phyloP scores from a whole-genome alignment of 495 filamentous ascomycete genomes.

The Letharia lupina region DNA sequence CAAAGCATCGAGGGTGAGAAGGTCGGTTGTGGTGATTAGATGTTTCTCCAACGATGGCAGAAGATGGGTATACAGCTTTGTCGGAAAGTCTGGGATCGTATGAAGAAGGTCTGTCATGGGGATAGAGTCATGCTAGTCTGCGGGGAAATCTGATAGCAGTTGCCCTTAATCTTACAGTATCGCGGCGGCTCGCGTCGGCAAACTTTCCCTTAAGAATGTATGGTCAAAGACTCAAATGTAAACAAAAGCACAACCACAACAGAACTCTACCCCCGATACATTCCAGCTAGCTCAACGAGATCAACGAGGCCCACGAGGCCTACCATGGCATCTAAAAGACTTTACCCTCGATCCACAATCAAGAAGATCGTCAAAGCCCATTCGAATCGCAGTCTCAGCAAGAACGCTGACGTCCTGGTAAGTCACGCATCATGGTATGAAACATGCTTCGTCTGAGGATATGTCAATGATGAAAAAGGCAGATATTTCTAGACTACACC shows the following conservation, averaged over 20 bases:
- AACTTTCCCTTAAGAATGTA: background rate
- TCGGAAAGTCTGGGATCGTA: constrained; percentile 72
- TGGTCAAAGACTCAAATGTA: background rate
- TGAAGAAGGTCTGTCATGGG: constrained; percentile 81
- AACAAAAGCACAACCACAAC: background rate
- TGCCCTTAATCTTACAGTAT: no score
- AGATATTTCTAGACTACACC: constrained; percentile 87
- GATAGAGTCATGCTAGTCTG: background rate
- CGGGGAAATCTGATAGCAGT: background rate
- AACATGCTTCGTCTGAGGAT: background rate
- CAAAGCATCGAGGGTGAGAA: constrained; percentile 72
- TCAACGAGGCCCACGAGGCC: background rate
- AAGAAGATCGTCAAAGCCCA: constrained; percentile 88
- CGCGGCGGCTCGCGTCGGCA: constrained; percentile 12
- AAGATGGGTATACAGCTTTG: constrained; percentile 59
- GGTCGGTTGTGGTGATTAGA: constrained; percentile 68
- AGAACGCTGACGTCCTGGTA: constrained; percentile 84
- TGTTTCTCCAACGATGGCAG: constrained; percentile 71
- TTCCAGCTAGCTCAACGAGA: background rate
- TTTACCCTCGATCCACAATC: constrained; percentile 76
- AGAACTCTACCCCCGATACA: background rate
- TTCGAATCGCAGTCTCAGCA: constrained; percentile 67
- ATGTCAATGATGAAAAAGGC: background rate
- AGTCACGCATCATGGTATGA: constrained; percentile 21
- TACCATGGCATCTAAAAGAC: constrained; percentile 54